Evolutionary conservation across 805 yeast genomes (phyloP).

Genomic region (Candida hispaniensis): DNA sequence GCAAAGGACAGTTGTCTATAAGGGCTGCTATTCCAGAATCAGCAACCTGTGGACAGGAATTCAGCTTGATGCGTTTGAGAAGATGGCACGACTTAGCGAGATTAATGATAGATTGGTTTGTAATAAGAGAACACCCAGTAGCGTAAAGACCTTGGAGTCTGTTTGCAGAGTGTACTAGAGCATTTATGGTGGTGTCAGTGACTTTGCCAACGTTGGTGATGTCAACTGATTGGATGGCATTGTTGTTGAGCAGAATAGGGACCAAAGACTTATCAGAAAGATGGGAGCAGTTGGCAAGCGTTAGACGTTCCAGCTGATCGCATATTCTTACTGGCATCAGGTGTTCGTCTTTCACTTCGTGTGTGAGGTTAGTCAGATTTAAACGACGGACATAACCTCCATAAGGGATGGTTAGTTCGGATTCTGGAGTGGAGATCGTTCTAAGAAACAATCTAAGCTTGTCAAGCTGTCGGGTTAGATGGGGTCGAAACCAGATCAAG

Average conservation of each 20-base stretch:
- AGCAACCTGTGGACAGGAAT: constrained; percentile 55
- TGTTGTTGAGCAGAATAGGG: constrained; percentile 51
- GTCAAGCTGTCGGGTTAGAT: constrained; percentile 41
- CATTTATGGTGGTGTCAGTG: constrained; percentile 56
- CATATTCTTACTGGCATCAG: constrained; percentile 49
- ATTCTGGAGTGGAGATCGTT: constrained; percentile 39
- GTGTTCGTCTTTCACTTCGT: constrained; percentile 53
- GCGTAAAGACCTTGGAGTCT: constrained; percentile 84
- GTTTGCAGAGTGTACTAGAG: constrained; percentile 60
- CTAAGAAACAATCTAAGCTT: constrained; percentile 41
- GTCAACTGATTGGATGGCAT: constrained; percentile 72
- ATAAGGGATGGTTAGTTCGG: constrained; percentile 56
- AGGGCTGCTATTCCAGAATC: constrained; percentile 52
- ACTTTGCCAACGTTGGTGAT: constrained; percentile 65
- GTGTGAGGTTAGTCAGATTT: constrained; percentile 66
- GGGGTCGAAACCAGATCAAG: constrained; percentile 80
- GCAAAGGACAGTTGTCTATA: constrained; percentile 59
- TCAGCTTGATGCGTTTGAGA: constrained; percentile 72
- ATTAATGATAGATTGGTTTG: constrained; percentile 49
- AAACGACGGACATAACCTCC: constrained; percentile 54
- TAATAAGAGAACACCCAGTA: constrained; percentile 66
- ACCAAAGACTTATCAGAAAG: constrained; percentile 54
- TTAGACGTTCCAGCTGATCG: constrained; percentile 69
- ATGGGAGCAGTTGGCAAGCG: constrained; percentile 68
- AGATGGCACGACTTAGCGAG: constrained; percentile 56